A percentile compares a stretch with the other conserved stretches of the same genome.
Conservation (phyloP, 768 basidiomycete species). For the Boletus pseudopeckii region DNA sequence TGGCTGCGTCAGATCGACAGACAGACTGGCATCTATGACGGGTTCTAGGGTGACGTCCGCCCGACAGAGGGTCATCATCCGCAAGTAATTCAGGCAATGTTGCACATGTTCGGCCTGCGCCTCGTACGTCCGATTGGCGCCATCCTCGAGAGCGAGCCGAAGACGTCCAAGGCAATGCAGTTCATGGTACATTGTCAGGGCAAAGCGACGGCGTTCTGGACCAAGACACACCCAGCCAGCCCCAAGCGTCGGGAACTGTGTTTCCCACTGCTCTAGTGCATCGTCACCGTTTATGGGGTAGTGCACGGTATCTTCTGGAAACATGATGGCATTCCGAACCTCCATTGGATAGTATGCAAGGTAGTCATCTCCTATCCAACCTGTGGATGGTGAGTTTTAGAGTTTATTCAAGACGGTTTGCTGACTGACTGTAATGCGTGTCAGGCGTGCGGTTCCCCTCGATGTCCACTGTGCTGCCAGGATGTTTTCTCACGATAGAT, state of each 20-base stretch:
- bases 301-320: conserved; percentile 27
- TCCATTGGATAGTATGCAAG: conserved; percentile 27
- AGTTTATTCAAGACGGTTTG: not conserved
- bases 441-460: not conserved
- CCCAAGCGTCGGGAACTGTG: conserved; percentile 21
- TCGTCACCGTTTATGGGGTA: conserved; percentile 26
- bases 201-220: conserved; percentile 30
- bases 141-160: conserved; percentile 20
- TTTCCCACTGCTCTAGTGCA: conserved; percentile 18
- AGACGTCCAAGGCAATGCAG: conserved; percentile 36
- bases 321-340: conserved; percentile 18
- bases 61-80: conserved; percentile 43
- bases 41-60: conserved; percentile 49
- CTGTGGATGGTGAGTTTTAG: conserved; percentile 8
- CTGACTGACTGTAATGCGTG: conserved; percentile 18
- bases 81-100: conserved; percentile 50
- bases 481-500: conserved; percentile 1
- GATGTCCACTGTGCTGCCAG: not conserved
- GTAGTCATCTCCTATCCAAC: conserved; percentile 27
- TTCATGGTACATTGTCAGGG: conserved; percentile 38
- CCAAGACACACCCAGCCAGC: conserved; percentile 26
- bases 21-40: conserved; percentile 20
- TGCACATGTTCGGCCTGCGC: conserved; percentile 24
- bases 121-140: conserved; percentile 14
- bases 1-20: conserved; percentile 22